Evolutionary conservation across 805 yeast genomes (phyloP).

Genomic region (Wickerhamomyces strasburgensis): DNA sequence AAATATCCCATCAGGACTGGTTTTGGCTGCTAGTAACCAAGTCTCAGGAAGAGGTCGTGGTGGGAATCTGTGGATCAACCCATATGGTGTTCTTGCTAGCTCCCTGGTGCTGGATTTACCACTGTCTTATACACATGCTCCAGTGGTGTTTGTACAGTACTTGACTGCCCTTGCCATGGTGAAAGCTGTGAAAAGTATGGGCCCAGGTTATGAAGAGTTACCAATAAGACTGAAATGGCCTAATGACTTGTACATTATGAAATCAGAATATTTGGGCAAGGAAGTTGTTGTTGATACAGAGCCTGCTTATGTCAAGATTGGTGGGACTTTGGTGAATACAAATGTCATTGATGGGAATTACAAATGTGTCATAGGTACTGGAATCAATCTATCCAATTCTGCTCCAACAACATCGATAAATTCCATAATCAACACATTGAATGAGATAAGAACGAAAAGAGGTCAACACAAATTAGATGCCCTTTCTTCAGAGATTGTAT

Average conservation of each 20-base stretch:
- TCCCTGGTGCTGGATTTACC: constrained; percentile 63
- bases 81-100: constrained; percentile 83
- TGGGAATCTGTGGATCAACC: constrained; percentile 93
- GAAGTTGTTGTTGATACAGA: constrained; percentile 47
- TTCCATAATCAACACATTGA: constrained; percentile 57
- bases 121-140: constrained; percentile 38
- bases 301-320: constrained; percentile 66
- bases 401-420: constrained; percentile 92
- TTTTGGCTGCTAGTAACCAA: constrained; percentile 73
- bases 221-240: constrained; percentile 95
- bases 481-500: constrained; percentile 39
- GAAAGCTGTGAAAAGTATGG: constrained; percentile 63
- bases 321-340: constrained; percentile 83
- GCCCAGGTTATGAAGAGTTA: constrained; percentile 60
- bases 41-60: constrained; percentile 93
- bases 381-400: constrained; percentile 76
- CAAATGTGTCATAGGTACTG: constrained; percentile 76
- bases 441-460: constrained; percentile 39
- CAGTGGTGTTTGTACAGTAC: constrained; percentile 84
- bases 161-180: constrained; percentile 77
- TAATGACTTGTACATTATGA: constrained; percentile 77
- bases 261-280: constrained; percentile 52
- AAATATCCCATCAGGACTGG: constrained; percentile 61
- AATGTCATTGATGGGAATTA: constrained; percentile 57
- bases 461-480: constrained; percentile 30